Evolutionary conservation across 495 filamentous ascomycete species (phyloP).

Genomic region (Immersiella caudata): DNA sequence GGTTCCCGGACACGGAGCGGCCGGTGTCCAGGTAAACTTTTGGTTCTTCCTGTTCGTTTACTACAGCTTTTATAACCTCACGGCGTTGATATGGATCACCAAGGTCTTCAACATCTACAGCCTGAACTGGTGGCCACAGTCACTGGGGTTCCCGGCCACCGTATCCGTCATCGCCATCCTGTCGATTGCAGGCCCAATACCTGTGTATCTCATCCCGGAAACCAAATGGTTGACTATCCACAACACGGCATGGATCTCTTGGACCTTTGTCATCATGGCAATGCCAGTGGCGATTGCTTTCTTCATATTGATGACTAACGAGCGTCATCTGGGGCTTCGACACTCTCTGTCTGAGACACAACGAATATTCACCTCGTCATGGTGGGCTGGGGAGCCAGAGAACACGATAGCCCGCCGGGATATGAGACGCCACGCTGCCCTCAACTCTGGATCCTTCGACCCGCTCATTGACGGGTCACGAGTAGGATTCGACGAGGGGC

Average conservation of each 20-base stretch:
- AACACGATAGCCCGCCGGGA: conserved; percentile 43
- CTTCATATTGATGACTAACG: conserved; percentile 59
- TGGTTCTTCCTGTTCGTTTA: conserved; percentile 69
- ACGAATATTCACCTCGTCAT: conserved; percentile 62
- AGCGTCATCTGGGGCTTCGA: conserved; percentile 57
- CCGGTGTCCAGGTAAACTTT: conserved; percentile 64
- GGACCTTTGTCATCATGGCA: conserved; percentile 67
- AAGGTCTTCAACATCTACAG: conserved; percentile 70
- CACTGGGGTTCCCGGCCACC: conserved; percentile 60
- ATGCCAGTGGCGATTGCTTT: conserved; percentile 63
- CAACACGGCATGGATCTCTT: conserved; percentile 65
- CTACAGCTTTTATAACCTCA: conserved; percentile 66
- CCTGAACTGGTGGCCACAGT: conserved; percentile 65
- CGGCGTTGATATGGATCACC: conserved; percentile 66
- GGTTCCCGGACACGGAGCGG: conserved; percentile 61
- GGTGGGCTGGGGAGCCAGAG: conserved; percentile 59
- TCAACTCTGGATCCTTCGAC: conserved; percentile 34
- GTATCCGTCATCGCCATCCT: conserved; percentile 58
- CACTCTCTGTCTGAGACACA: conserved; percentile 63
- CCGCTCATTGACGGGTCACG: conserved; percentile 31
- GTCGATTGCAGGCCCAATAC: conserved; percentile 57
- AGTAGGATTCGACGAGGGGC: conserved; percentile 32
- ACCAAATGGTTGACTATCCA: conserved; percentile 52
- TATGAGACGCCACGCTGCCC: conserved; percentile 33
- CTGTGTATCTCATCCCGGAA: conserved; percentile 57